Conservation (phyloP, 2,329 filamentous ascomycete species). For the Kalmusia sp. region DNA sequence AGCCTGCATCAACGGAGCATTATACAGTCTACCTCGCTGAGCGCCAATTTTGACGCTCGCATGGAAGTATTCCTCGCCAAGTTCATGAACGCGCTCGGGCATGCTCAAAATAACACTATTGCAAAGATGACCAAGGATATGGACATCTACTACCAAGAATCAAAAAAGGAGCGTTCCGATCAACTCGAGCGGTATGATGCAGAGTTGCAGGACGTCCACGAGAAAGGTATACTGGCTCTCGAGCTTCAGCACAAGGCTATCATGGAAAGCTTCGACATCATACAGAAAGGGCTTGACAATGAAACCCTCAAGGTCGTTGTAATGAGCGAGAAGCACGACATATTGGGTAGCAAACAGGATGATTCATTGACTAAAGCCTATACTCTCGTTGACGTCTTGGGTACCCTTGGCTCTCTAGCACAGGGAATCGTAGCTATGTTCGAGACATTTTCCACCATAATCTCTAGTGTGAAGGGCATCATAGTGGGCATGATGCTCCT, state of each 20-base stretch:
- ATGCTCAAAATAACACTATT: slow-evolving; percentile 4
- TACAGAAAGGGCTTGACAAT: not conserved
- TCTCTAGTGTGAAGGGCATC: not conserved
- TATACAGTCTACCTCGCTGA: not conserved
- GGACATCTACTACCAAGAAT: not conserved
- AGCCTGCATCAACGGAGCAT: not conserved
- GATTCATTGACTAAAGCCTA: slow-evolving; percentile 2
- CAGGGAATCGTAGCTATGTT: not conserved
- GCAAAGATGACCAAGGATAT: slow-evolving; percentile 2
- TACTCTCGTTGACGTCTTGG: slow-evolving; percentile 4
- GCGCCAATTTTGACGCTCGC: not conserved
- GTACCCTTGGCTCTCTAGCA: slow-evolving; percentile 5
- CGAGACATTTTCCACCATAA: not conserved
- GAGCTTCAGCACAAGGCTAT: slow-evolving; percentile 7
- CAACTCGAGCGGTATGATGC: slow-evolving; percentile 4
- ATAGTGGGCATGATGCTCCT: not conserved
- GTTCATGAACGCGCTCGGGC: not conserved
- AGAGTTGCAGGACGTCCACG: slow-evolving; percentile 12
- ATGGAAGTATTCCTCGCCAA: slow-evolving; percentile 8
- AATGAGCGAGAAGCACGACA: slow-evolving; percentile 3
- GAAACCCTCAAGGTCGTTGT: not conserved
- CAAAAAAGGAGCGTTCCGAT: slow-evolving; percentile 8
- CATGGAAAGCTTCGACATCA: slow-evolving; percentile 8
- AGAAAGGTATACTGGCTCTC: slow-evolving; percentile 6
- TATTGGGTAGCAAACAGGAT: not conserved